These are phyloP conservation scores for Eragrostis nindensis DNA, from an alignment of 176 grass and related monocot species.

Conservation along the genomic window DNA sequence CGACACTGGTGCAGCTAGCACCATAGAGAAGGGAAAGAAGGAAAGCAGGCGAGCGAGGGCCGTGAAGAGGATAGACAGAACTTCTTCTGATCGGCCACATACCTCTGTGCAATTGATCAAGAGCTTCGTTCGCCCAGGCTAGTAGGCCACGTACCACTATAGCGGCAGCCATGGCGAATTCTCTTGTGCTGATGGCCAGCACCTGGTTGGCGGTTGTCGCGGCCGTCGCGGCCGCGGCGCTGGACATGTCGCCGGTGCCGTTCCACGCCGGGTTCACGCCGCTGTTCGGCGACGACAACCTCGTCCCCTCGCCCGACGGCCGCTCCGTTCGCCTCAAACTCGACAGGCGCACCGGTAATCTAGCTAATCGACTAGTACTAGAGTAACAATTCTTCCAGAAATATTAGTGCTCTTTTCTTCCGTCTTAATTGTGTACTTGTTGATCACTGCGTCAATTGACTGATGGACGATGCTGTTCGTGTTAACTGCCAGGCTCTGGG, in stretches of 20 bases:
- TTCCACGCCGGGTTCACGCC: slow-evolving; percentile 64
- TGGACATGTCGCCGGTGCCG: slow-evolving; percentile 51
- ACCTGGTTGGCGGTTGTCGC: not conserved
- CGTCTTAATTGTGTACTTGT: not conserved
- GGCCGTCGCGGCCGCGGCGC: not conserved
- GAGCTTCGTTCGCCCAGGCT: too few relatives aligned
- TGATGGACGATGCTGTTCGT: not conserved
- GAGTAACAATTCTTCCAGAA: too few relatives aligned
- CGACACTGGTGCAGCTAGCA: not conserved
- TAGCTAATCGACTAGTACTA: not conserved
- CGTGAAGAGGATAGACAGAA: not conserved
- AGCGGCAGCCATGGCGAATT: slow-evolving; percentile 8
- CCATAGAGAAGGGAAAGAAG: not conserved
- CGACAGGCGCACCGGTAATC: slow-evolving; percentile 63
- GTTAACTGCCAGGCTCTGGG: slow-evolving; percentile 54
- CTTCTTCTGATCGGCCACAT: too few relatives aligned
- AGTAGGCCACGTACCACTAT: too few relatives aligned
- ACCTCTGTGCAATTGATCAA: too few relatives aligned
- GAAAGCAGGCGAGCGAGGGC: not conserved
- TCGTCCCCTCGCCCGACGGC: slow-evolving; percentile 51
- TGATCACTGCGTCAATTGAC: not conserved
- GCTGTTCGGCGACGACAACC: slow-evolving; percentile 78
- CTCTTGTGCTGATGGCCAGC: not conserved
- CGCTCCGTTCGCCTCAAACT: slow-evolving; percentile 65
- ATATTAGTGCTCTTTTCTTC: not conserved